A percentile compares a stretch with the other conserved stretches of the same genome.
Conservation (phyloP, 2,329 filamentous ascomycete genomes). For the Xylaria arbuscula region DNA sequence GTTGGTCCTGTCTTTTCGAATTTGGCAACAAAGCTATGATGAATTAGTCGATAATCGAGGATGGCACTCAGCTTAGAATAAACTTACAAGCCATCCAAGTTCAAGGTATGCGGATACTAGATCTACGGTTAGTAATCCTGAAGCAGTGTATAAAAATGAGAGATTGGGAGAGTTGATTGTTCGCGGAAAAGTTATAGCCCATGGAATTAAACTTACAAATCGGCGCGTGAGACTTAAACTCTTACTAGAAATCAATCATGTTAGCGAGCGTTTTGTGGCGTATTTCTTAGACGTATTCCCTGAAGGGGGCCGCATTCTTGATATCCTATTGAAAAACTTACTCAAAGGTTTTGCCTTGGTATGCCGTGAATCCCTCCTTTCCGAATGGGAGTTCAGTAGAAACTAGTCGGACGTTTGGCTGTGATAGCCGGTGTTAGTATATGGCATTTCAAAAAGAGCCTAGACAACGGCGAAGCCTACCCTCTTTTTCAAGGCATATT, state of each 20-base stretch:
- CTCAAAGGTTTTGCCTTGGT: slow-evolving; percentile 91
- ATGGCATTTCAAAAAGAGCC: background rate
- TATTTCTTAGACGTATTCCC: background rate
- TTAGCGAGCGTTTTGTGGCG: slow-evolving; percentile 10
- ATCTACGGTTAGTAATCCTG: slow-evolving; percentile 11
- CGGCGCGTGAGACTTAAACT: slow-evolving; percentile 84
- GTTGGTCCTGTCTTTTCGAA: slow-evolving; percentile 91
- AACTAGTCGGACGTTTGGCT: slow-evolving; percentile 93
- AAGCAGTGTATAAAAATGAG: background rate
- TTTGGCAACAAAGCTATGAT: slow-evolving; percentile 77
- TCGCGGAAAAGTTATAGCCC: slow-evolving; percentile 47
- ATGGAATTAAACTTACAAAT: slow-evolving; percentile 72
- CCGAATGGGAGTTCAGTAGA: slow-evolving; percentile 92
- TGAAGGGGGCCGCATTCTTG: background rate
- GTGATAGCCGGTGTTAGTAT: slow-evolving; percentile 45
- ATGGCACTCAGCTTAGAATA: too few species aligned
- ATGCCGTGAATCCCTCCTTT: slow-evolving; percentile 90
- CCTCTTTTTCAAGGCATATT: slow-evolving; percentile 85
- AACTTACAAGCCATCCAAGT: slow-evolving; percentile 91
- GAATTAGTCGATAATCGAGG: slow-evolving; percentile 10
- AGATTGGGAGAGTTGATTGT: background rate
- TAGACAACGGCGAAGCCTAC: slow-evolving; percentile 18
- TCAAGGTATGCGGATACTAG: slow-evolving; percentile 63
- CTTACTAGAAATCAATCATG: slow-evolving; percentile 52
- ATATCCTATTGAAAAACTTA: slow-evolving; percentile 25